Evolutionary conservation across 1,139 yeast species (phyloP), one percentile per base, ranked within the genome.

Genomic region (Meyerozyma carpophila): DNA sequence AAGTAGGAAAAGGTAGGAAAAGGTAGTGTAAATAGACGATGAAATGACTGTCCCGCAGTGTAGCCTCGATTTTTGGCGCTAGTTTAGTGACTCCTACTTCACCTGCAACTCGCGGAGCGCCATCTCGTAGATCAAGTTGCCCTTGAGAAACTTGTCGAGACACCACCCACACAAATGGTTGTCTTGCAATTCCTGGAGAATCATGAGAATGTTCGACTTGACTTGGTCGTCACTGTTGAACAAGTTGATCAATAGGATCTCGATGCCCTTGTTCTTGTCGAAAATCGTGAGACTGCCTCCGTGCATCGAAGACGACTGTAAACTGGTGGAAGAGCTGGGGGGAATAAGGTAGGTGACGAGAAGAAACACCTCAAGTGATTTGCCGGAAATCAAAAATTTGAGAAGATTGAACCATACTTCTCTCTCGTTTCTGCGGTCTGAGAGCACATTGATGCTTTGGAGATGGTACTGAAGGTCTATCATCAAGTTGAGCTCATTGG

Each of bases 91-190:
- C n/a, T n/a, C n/a, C n/a, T n/a, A 49, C 24, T 48, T 50, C 26
- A 49, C 46, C 36, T 53, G 52, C 45, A 72, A 59, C 36, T 72
- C 77, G 7, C 63, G 59, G 47, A 61, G 70, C 1, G 77, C 77
- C 49, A 72, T 54, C 47, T 70, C 74, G 49, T 73, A 73, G 41
- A 72, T 63, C 53, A 63, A 48, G 48, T 73, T 73, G 18, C 71
- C 61, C 50, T 63, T 63, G 43, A 73, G 54, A 46, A 62, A 71
- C 41, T 63, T 65, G 28, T 60, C 61, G 41, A 73, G 58, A 52
- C 77, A 73, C 78, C 77, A 73, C 4, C 77, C 76, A 52, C 77
- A 72, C 25, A 73, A 54, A 44, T 64, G 68, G 56, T 71, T 70
- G 44, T 73, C 77, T 45, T 66, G 73, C 37, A 73, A 56, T 51